Evolutionary conservation across 1,284 basidiomycete species (phyloP), one percentile per base, ranked within the genome.

Genomic region (Cryptococcus sp.): DNA sequence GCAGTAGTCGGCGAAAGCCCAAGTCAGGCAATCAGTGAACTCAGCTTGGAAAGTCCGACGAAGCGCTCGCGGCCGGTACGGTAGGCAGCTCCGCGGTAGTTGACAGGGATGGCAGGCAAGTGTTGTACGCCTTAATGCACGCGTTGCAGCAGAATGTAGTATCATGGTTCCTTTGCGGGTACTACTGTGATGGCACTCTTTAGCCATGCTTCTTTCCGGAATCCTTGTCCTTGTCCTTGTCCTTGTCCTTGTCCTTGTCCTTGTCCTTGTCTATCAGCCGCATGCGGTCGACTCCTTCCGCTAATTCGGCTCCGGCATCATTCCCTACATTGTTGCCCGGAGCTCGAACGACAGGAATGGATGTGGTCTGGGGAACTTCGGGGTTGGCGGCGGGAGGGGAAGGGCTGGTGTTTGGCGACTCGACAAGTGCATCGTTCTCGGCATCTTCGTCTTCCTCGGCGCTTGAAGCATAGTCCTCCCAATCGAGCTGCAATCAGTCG

Each of bases 391-490:
- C 44, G 31, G 45, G 43, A 14, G 53, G 50, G 9, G 53, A 42
- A 4, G 52, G 11, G 19, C 22, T 31, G 14, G 45, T 54, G 23
- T 55, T 53, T 10, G 46, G 31, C 4, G 34, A 25, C 19, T 23
- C 42, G 22, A 11, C 28, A 5, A 5, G 28, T 4, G 28, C 28
- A 11, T 28, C 28, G 5, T 28, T 11, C 28, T 37, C 5, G 16
- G 50, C 54, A 34, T 59, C 56, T 16, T 53, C 63, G 19, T 57
- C 61, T 7, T 61, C 63, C 23, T 72, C 70, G 24, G 70, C 75
- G 0, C 65, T 63, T 1, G 68, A 67, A 14, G 69, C 69, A 41
- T 75, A 77, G 48, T 77, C 74, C 50, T 77, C 75, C 61, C 68
- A 77, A 41, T 77, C 75, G 45, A 76, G 67, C 75, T 77, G 14